phyloP scores from a whole-genome alignment of 2,329 filamentous ascomycete species.

The Akanthomyces uredinophilus region DNA sequence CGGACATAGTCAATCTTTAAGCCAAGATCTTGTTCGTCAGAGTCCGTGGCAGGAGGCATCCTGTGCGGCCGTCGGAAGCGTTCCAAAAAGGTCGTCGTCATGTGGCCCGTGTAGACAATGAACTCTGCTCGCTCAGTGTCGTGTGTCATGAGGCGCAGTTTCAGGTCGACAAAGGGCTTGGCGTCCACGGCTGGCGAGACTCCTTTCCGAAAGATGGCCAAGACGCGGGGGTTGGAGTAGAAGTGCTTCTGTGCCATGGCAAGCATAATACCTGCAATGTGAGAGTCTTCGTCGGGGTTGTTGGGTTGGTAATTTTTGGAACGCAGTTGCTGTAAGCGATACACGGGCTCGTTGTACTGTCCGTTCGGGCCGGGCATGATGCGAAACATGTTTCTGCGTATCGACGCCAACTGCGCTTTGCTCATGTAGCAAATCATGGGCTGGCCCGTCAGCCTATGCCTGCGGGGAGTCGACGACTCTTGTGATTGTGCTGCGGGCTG shows the following conservation, averaged over 20 bases:
- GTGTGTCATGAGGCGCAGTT: conserved; percentile 46
- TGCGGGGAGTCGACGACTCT: conserved; percentile 13
- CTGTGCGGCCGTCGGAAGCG: conserved; percentile 46
- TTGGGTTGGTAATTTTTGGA: conserved; percentile 43
- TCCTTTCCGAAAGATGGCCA: conserved; percentile 20
- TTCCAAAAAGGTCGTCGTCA: conserved; percentile 44
- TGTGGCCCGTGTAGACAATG: conserved; percentile 46
- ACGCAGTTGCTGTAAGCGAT: conserved; percentile 41
- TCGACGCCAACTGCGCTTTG: conserved; percentile 39
- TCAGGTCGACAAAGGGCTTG: conserved; percentile 40
- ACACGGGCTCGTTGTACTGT: conserved; percentile 42
- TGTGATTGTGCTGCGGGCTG: conserved; percentile 21
- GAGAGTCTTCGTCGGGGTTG: conserved; percentile 46
- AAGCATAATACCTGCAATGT: conserved; percentile 47
- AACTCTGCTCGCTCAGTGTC: conserved; percentile 45
- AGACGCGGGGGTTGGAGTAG: conserved; percentile 30
- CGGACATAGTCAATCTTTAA: conserved; percentile 43
- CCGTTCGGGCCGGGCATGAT: conserved; percentile 36
- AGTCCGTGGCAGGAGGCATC: conserved; percentile 26
- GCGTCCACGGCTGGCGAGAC: conserved; percentile 23
- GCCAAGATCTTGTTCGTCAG: conserved; percentile 25
- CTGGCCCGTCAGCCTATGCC: conserved; percentile 21
- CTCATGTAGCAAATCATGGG: conserved; percentile 44
- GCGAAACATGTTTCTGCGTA: conserved; percentile 44
- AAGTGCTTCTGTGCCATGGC: conserved; percentile 54